Base-by-base conservation (phyloP, 2,329 filamentous ascomycete species). In the Hypoxylon sp. region DNA sequence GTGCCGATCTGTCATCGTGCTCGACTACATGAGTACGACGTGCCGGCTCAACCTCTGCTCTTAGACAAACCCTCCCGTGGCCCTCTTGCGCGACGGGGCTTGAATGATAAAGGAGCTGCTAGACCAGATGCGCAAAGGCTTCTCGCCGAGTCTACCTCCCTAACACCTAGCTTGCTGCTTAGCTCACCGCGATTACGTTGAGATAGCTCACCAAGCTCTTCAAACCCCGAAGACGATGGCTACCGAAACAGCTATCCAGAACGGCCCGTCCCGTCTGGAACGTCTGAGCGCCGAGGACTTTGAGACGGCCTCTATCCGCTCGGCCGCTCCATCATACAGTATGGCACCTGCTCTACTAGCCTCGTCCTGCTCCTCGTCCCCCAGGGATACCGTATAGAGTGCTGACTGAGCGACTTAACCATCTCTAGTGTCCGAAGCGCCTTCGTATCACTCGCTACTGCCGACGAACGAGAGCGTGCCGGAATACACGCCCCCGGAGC, bases 281-380 rank as follows among this genome's bases (percentile, higher is more conserved):
- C 63, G 66, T 5, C 63, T 79, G 55, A 73, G 70, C 63, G 67
- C 75, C 4, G 82, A 85, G 58, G 87, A 89, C 70, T 85, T 88
- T 56, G 87, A 90, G 67, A 88, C 87, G 18, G 81, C 83, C 5
- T 90, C 88, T 8, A 83, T 90, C 60, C 84, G 79, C 65, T 89
- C 87, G 15, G 82, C 82, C 6, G 86, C 87, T n/a, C 87, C 87
- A 35, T 89, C 87, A 8, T 89, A 89, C 71, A 78, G 83, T 86
- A 66, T 79, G 82, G 51, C 53, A 43, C 29, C n/a, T 31, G 20
- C 21, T 33, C 23, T 18, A 6, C 33, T n/a, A 17, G 18, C 15
- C 31, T 6, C 18, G 26, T n/a, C n/a, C n/a, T n/a, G n/a, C n/a
- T n/a, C n/a, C n/a, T n/a, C 31, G 7, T 13, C 29, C 9, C 31